phyloP scores from a whole-genome alignment of 2,329 filamentous ascomycete species.

The Blumeriella jaapii region DNA sequence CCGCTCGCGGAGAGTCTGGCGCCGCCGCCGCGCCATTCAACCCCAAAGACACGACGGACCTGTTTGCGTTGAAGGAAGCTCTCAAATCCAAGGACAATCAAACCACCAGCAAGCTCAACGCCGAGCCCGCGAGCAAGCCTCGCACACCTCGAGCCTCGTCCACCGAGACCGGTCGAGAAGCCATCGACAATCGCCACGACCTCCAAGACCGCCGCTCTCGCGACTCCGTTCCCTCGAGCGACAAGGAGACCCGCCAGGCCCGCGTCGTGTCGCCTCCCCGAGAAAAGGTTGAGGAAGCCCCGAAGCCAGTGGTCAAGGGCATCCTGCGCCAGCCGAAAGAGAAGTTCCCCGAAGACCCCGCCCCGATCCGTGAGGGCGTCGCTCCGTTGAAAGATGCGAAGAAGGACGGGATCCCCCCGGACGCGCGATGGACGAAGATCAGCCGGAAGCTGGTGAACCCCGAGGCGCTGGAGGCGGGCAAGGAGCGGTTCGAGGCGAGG shows the following conservation, averaged over 20 bases:
- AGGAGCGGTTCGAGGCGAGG: conserved; percentile 84
- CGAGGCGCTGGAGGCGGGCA: conserved; percentile 68
- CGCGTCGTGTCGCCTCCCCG: conserved; percentile 63
- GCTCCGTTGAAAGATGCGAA: conserved; percentile 86
- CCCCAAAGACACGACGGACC: conserved; percentile 26
- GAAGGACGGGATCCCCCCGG: conserved; percentile 62
- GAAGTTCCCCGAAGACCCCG: conserved; percentile 77
- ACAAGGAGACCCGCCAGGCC: conserved; percentile 24
- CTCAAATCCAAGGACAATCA: conserved; percentile 20
- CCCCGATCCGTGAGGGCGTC: conserved; percentile 78
- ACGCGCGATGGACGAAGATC: conserved; percentile 89
- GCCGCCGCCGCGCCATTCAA: conserved; percentile 22
- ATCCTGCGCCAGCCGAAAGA: conserved; percentile 75
- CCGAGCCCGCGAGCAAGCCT: conserved; percentile 11
- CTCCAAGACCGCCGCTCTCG: conserved; percentile 18
- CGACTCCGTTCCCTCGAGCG: conserved; percentile 14
- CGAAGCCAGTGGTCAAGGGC: conserved; percentile 63
- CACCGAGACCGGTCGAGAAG: conserved; percentile 18
- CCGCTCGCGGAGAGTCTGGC: conserved; percentile 15
- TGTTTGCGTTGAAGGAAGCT: conserved; percentile 25
- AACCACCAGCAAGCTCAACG: conserved; percentile 4
- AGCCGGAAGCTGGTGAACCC: conserved; percentile 81
- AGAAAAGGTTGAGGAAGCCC: conserved; percentile 50
- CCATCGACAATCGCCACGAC: conserved; percentile 18
- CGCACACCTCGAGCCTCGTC: conserved; percentile 15